Evolutionary conservation across 345 rosid species (phyloP).

Genomic region (Physaria fendleri): DNA sequence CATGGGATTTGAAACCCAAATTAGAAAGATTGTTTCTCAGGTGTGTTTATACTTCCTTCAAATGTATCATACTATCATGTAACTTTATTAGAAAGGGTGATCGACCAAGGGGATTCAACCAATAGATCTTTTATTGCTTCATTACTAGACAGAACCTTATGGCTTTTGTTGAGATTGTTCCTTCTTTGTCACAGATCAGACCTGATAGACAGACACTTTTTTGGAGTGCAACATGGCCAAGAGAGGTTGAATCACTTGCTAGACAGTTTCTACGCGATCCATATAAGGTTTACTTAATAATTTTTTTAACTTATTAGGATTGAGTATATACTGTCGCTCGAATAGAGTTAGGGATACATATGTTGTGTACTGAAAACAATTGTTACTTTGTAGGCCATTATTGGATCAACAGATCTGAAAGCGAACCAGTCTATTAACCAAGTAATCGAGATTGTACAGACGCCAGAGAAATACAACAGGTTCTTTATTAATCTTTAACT

Average conservation of each 20-base stretch:
- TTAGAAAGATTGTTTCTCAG: constrained; percentile 82
- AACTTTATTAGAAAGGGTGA: background rate
- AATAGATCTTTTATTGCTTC: background rate
- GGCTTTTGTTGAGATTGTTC: constrained; percentile 2
- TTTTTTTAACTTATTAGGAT: background rate
- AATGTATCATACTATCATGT: background rate
- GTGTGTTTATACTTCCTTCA: constrained; percentile 28
- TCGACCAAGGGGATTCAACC: background rate
- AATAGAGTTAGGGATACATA: background rate
- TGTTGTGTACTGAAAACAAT: background rate
- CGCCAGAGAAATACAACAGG: constrained; percentile 84
- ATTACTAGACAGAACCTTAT: background rate
- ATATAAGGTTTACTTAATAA: constrained; percentile 50
- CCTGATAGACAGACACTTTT: constrained; percentile 95
- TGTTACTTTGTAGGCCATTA: constrained; percentile 48
- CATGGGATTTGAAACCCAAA: constrained; percentile 99
- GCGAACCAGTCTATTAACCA: constrained; percentile 93
- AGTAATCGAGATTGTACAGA: constrained; percentile 75
- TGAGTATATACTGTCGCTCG: background rate
- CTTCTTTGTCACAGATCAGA: constrained; percentile 56
- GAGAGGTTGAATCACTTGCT: constrained; percentile 82
- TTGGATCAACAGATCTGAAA: constrained; percentile 78
- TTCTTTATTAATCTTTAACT: constrained; percentile 32
- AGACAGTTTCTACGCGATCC: constrained; percentile 84
- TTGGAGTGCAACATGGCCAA: constrained; percentile 99